Base-by-base conservation (phyloP, 352 stramenopile genomes). In the Phytophthora boehmeriae region DNA sequence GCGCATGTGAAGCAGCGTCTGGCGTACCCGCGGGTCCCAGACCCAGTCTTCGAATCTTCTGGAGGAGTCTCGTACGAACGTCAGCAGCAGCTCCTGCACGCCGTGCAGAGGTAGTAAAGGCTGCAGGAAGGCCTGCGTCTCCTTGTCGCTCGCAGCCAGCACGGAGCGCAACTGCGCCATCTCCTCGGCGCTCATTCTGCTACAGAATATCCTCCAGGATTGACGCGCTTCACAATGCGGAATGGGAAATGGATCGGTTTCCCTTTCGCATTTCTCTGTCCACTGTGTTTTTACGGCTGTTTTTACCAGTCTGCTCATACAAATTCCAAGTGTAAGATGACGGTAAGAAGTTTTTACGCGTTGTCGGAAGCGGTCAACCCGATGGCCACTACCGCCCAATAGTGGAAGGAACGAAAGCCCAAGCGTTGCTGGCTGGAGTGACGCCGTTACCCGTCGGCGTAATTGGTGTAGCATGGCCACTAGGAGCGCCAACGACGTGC, bases 21-120 rank as follows among this genome's bases (percentile, higher is more conserved):
- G 68, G 9, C 73, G 84, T 25, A 88, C 76, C 10, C 66, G 62
- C 0, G 82, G 70, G 47, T 95, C 84, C 84, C 83, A 93, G 1
- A 95, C 73, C 76, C 85, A 90, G 52, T 93, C 82, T 44, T 83
- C 72, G 49, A 95, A 91, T 30, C 73, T 72, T 13, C 78, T 75
- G 30, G 73, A 82, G 16, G 45, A 5, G 46, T 95, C 84, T 20
- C 51, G 67, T 39, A 92, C 48, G 49, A 95, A 95, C 38, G 79
- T 79, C 34, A 90, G 39, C 41, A 95, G 68, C 52, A 93, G 66
- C 16, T 93, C 69, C 54, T 90, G 84, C 36, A 93, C 82, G 6
- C 84, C 73, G 5, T 64, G 68, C 11, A 92, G 59, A 27, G 68
- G 65, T 25, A 95, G 62, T 38, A 95, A 63, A 4, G 84, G 82